Evolutionary conservation across 1,284 basidiomycete genomes (phyloP), one percentile per base, ranked within the genome.

Genomic region (Singerocomus inundabilis): DNA sequence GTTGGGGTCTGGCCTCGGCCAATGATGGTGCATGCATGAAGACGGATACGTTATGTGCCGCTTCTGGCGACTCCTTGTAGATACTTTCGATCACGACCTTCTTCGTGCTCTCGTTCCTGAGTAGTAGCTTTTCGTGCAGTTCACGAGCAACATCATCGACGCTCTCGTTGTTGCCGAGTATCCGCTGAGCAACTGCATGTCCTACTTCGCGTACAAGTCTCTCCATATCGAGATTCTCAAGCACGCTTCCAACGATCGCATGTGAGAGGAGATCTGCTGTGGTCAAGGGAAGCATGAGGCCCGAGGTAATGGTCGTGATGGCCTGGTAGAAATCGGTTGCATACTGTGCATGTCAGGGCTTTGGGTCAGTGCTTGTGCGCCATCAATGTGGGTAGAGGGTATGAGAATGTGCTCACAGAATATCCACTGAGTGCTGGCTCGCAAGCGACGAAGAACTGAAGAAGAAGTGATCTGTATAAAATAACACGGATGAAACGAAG

Each of bases 161-260:
- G 61, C 88, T 93, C 70, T 93, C 88, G 57, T 91, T 87, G 64
- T 93, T 88, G 34, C 87, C 88, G 25, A 91, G 78, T 65, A 99
- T 91, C 45, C 95, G 83, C 58, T 94, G 84, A 5, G 94, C 93
- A 15, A 99, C 95, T 5, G 93, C 94, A 55, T 89, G 80, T 6
- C 94, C 94, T 44, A 98, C 91, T 70, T 98, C 94, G 37, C 86
- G 82, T 52, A 99, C 93, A 40, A 99, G 80, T 34, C 95, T 84
- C 63, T 99, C 97, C 89, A 99, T 95, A 69, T 99, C 96, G 61
- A 99, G 86, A 62, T 98, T 98, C 73, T 99, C 96, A 24, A 98
- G 80, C 28, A 98, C 96, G 60, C 92, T 93, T 21, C 93, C 96
- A 47, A 97, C 92, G 56, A 99, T 99, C 31, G 96, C 97, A 66